phyloP scores from a whole-genome alignment of 2,329 filamentous ascomycete species.

The Clonostachys solani region DNA sequence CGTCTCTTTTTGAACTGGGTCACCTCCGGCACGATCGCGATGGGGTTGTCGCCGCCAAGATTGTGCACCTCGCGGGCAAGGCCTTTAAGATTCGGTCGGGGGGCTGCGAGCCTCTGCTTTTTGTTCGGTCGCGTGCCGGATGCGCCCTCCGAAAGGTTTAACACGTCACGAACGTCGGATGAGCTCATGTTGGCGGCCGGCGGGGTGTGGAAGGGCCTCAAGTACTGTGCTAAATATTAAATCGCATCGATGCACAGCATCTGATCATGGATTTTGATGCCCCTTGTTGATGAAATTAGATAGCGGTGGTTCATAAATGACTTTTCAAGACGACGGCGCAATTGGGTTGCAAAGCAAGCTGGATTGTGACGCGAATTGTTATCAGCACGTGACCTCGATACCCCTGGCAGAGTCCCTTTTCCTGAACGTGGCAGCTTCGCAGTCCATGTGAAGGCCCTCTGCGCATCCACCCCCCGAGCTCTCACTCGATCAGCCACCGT shows the following conservation, averaged over 20 bases:
- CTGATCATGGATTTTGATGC: no score
- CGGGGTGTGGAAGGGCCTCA: conserved; percentile 3
- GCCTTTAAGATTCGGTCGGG: conserved; percentile 57
- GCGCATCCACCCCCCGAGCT: conserved; percentile 3
- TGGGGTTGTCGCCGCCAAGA: conserved; percentile 61
- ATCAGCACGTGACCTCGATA: conserved; percentile 25
- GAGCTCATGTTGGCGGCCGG: conserved; percentile 54
- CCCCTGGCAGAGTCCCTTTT: conserved; percentile 25
- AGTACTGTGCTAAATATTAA: no score
- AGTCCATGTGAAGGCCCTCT: background rate
- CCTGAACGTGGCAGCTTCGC: conserved; percentile 50
- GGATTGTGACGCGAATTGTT: background rate
- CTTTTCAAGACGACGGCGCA: no score
- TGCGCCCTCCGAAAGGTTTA: conserved; percentile 65
- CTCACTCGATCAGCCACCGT: background rate
- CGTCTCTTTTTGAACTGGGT: conserved; percentile 56
- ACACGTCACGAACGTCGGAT: conserved; percentile 82
- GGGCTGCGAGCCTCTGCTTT: conserved; percentile 66
- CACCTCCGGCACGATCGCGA: conserved; percentile 60
- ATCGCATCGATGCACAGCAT: no score
- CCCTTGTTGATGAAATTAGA: no score
- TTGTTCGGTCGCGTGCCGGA: conserved; percentile 59
- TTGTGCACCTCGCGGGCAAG: conserved; percentile 63
- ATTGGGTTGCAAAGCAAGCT: no score
- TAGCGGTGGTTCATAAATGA: no score